Conservation (phyloP, 2,329 filamentous ascomycete genomes). For the Graphilbum sp. region DNA sequence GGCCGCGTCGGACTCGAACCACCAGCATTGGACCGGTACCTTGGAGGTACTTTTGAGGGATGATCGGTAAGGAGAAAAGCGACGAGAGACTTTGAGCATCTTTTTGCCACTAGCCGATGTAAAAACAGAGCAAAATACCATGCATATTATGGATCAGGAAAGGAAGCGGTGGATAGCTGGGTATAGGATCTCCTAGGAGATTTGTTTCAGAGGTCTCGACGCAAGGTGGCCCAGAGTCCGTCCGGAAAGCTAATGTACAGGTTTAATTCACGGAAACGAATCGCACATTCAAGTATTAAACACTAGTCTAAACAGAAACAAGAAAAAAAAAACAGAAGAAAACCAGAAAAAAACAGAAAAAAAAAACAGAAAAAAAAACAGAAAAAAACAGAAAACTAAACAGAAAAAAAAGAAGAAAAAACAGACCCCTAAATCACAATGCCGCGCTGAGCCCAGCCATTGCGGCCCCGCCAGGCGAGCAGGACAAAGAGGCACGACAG, state of each 20-base stretch:
- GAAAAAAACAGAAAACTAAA: neutral
- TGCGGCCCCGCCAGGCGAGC: conserved; percentile 65
- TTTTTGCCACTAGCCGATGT: too few relatives aligned
- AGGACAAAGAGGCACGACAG: conserved; percentile 55
- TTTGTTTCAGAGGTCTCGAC: too few relatives aligned
- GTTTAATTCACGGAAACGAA: too few relatives aligned
- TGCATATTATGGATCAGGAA: too few relatives aligned
- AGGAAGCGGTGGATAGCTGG: too few relatives aligned
- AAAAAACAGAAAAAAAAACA: neutral
- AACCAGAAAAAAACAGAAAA: neutral
- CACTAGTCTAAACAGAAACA: neutral
- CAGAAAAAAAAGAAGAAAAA: neutral
- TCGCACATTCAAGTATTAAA: too few relatives aligned
- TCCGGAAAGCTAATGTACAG: too few relatives aligned
- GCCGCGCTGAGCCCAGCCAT: conserved; percentile 61
- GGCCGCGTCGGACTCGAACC: too few relatives aligned
- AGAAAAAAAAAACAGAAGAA: neutral
- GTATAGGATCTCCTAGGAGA: too few relatives aligned
- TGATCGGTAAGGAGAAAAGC: neutral
- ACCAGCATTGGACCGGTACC: conserved; percentile 22
- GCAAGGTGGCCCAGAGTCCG: too few relatives aligned
- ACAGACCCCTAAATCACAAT: conserved; percentile 38
- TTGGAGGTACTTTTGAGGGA: conserved; percentile 16
- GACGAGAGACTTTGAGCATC: neutral
- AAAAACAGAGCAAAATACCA: too few relatives aligned